Base-by-base conservation (phyloP, 352 stramenopile genomes). In the Globisporangium heterothallicum region DNA sequence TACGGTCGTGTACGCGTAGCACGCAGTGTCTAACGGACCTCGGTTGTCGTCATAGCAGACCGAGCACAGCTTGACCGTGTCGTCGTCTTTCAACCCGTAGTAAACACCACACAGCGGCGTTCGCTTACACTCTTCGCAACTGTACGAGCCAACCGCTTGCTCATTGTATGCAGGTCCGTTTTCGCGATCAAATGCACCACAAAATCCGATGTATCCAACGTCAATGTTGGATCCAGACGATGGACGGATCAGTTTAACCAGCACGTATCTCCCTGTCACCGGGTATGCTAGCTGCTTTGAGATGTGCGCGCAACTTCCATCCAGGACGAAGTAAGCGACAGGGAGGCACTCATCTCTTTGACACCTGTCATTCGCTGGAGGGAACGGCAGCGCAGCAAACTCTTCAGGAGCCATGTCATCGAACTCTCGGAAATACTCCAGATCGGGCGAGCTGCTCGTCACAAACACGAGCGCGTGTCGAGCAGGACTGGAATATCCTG, bases 101-200 rank as follows among this genome's bases (percentile, higher is more conserved):
- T 72, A 81, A 6, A 91, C 46, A 13, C 78, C 80, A 35, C 51
- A 41, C 18, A 79, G 26, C 0, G 61, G 61, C 18, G 65, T 63
- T 7, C 19, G 47, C 40, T 79, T 76, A 48, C 84, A 94, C 44
- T 89, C 84, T 6, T 88, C 75, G 50, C 78, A 89, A 14, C 53
- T 70, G 57, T 73, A 77, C 6, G 70, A 66, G 9, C 34, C 52
- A 29, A 60, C 43, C 13, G 30, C 60, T 30, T 61, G 61, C 8
- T 94, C 70, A 22, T 56, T 79, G 51, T 95, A 95, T 10, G 74
- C 84, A n/a, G 82, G 82, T 24, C 84, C 84, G 52, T 91, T 88
- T 9, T 92, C 79, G 26, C 70, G 73, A 55, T 95, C 82, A 30
- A 88, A 92, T 6, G 74, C 73, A 1, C 84, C 84, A n/a, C 64